Base-by-base conservation (phyloP, 73 alveolate species). In the Diophrys sp. region DNA sequence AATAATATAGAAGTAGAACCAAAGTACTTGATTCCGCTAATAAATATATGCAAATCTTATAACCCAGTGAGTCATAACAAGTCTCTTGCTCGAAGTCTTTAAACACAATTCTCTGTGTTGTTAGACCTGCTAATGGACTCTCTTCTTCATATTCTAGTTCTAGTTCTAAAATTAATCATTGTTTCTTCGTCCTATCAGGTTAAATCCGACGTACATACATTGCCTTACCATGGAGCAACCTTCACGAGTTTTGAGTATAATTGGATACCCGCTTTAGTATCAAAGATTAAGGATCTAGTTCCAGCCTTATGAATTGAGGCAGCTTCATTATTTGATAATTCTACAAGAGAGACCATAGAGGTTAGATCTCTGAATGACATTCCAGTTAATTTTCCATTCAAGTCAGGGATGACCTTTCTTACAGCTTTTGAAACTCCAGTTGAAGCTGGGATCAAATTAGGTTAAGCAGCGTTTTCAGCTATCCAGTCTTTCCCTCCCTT, bases 281-380 rank as follows among this genome's bases (percentile, higher is more conserved):
- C 99, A 78, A 95, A 91, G 88, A 96, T 96, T 66, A 96, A 78
- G 74, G 98, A 93, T 70, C 90, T 79, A 14, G 90, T 85, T 78
- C 84, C 96, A 77, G 84, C 88, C 33, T 81, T 73, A 92, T 94
- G 95, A 91, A 95, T 99, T 33, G 82, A 31, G 66, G 99, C 93
- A 72, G 93, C 99, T 72, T 95, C 97, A 56, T 87, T 95, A 89
- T 87, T 90, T 44, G 99, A 95, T 71, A 96, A 89, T 70, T 96
- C 99, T 78, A 95, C 98, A 74, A 95, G 99, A 29, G 99, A 96
- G 57, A 96, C 99, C 78, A 95, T 90, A 70, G 94, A 81, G 33
- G 99, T 96, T 74, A 99, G 99, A 53, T 95, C 99, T 91, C 99
- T 93, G 97, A 96, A 96, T 78, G 99, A 97, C 99, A 96, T 96